phyloP scores from a whole-genome alignment of 169 alveolate species.

The Cryptosporidium parvum region DNA sequence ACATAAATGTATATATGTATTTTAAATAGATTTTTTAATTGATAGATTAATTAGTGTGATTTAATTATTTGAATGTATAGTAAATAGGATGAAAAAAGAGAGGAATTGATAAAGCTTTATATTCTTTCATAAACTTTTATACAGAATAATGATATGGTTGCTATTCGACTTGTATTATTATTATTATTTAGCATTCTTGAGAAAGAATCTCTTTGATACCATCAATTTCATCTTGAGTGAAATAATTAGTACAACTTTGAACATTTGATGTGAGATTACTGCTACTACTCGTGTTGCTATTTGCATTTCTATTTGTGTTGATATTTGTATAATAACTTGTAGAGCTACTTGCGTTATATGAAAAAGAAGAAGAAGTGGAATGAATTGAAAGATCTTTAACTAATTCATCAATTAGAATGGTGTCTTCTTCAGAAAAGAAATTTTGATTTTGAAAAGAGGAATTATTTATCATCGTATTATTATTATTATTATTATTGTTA shows the following conservation, averaged over 20 bases:
- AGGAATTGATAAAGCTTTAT: not conserved
- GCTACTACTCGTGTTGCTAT: not conserved
- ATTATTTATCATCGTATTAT: not conserved
- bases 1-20: no score
- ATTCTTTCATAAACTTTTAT: not conserved
- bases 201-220: constrained; percentile 51
- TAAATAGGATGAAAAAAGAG: no score
- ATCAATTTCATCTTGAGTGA: constrained; percentile 61
- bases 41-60: no score
- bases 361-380: not conserved
- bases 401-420: constrained; percentile 20
- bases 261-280: not conserved
- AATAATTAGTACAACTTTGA: not conserved
- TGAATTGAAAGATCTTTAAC: not conserved
- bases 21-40: no score
- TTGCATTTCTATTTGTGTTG: not conserved
- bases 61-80: not conserved
- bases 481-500: not conserved
- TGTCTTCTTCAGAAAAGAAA: constrained; percentile 34
- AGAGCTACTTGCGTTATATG: not conserved
- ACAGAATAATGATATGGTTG: no score
- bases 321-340: not conserved
- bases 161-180: not conserved
- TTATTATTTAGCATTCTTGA: not conserved
- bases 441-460: not conserved